Evolutionary conservation across 148 eudicot species (phyloP), one percentile per base, ranked within the genome.

Genomic region (Limonium bicolor): DNA sequence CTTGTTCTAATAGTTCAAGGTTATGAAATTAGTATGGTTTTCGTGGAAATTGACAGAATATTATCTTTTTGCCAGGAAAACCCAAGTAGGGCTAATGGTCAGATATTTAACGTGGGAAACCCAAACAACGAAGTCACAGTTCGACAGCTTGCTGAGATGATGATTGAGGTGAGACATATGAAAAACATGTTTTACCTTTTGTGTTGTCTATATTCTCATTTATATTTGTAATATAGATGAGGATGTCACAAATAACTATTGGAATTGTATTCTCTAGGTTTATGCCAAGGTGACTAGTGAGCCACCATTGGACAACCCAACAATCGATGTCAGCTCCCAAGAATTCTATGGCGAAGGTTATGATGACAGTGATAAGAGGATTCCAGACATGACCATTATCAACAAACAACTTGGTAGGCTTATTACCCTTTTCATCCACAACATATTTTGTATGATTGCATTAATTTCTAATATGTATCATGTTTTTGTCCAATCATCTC

Each of bases 81-180:
- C 51, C 97, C 97, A 6, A 78, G 59, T n/a, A 68, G 95, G 55
- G 97, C 95, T 30, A 90, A 80, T 73, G 93, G 95, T 51, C 97
- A 90, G 23, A 90, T 90, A 59, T 90, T 90, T 61, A 90, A 90
- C 53, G 95, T 90, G 37, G 97, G 97, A 40, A 90, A 90, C 67
- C 97, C 94, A 34, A 68, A 84, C 69, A 90, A 90, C 64, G 97
- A 90, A 81, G 97, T 90, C 48, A 90, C 97, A 38, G 97, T 90
- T 22, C 65, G 87, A 54, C 97, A 90, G 66, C 97, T 90, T 54
- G 97, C 97, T 46, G 97, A 90, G 51, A 90, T 90, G 97, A 90
- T 90, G 97, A 80, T 84, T n/a, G n/a, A 84, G 97, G 97, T 90
- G 46, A 56, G 36, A 24, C n/a, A n/a, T n/a, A n/a, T n/a, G n/a